Evolutionary conservation across 192 early-diverging fungal species (phyloP).

Genomic region (Mortierella claussenii): DNA sequence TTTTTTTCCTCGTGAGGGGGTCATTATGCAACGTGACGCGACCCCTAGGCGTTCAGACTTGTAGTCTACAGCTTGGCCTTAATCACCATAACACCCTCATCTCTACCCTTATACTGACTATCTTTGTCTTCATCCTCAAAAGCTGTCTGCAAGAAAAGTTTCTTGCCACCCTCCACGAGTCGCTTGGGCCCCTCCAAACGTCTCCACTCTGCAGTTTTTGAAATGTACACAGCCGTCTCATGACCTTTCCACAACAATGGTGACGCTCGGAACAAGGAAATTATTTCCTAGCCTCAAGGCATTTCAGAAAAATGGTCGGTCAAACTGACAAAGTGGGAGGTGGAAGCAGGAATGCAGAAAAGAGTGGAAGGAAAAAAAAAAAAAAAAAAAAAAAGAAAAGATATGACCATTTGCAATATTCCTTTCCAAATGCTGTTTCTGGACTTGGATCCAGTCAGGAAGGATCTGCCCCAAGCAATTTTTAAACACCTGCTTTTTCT

Average conservation of each 20-base stretch:
- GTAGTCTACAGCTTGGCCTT: too few relatives aligned
- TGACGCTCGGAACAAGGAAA: slow-evolving; percentile 1
- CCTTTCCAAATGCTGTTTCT: slow-evolving; percentile 15
- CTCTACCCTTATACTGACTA: too few relatives aligned
- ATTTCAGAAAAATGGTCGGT: slow-evolving; percentile 31
- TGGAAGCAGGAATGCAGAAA: too few relatives aligned
- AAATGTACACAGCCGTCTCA: background rate
- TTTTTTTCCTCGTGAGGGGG: too few relatives aligned
- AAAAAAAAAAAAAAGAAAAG: too few relatives aligned
- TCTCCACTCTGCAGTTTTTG: slow-evolving; percentile 16
- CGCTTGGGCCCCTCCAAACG: slow-evolving; percentile 2
- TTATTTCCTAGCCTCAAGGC: slow-evolving; percentile 15
- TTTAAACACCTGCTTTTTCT: slow-evolving; percentile 12
- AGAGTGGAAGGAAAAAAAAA: background rate
- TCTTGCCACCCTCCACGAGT: slow-evolving; percentile 7
- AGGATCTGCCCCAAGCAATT: background rate
- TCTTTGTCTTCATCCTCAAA: too few relatives aligned
- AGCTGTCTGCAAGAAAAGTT: too few relatives aligned
- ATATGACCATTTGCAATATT: slow-evolving; percentile 23
- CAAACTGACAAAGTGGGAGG: slow-evolving; percentile 14
- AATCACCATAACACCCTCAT: too few relatives aligned
- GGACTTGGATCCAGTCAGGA: slow-evolving; percentile 11
- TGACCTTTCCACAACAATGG: slow-evolving; percentile 21
- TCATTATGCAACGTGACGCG: too few relatives aligned
- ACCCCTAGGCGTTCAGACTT: too few relatives aligned